Evolutionary conservation across 1,284 basidiomycete species (phyloP).

Genomic region (Cystobasidium sp.): DNA sequence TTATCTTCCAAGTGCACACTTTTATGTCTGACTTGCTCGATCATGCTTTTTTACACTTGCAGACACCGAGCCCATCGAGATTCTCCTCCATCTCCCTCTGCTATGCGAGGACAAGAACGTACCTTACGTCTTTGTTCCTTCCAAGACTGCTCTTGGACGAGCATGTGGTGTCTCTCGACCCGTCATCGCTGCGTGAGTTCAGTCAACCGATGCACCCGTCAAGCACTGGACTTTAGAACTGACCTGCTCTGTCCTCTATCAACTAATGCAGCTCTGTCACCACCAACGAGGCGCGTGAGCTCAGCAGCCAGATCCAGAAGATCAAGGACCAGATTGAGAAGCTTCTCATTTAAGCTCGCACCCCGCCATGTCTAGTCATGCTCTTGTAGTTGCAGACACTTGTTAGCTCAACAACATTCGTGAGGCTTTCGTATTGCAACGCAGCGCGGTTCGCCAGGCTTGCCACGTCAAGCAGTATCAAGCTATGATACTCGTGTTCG

Average conservation of each 20-base stretch:
- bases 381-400: neutral
- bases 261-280: slow-evolving; percentile 78
- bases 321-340: slow-evolving; percentile 88
- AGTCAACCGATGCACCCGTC: neutral
- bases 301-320: slow-evolving; percentile 85
- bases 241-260: too few species aligned
- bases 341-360: slow-evolving; percentile 61
- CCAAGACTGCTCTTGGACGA: slow-evolving; percentile 90
- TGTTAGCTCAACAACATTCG: neutral
- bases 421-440: neutral
- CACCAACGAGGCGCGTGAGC: slow-evolving; percentile 91
- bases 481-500: too few species aligned
- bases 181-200: slow-evolving; percentile 73
- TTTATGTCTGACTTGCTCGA: neutral
- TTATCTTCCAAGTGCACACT: neutral
- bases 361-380: neutral
- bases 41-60: neutral
- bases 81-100: slow-evolving; percentile 93
- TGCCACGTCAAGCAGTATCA: too few species aligned
- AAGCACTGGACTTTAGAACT: too few species aligned
- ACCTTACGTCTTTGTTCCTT: slow-evolving; percentile 64
- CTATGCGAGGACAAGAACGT: slow-evolving; percentile 92
- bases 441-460: too few species aligned
- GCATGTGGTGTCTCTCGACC: slow-evolving; percentile 95
- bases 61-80: slow-evolving; percentile 87